Conservation (phyloP, 441 rosid genomes). For the Gossypium schwendimanii region DNA sequence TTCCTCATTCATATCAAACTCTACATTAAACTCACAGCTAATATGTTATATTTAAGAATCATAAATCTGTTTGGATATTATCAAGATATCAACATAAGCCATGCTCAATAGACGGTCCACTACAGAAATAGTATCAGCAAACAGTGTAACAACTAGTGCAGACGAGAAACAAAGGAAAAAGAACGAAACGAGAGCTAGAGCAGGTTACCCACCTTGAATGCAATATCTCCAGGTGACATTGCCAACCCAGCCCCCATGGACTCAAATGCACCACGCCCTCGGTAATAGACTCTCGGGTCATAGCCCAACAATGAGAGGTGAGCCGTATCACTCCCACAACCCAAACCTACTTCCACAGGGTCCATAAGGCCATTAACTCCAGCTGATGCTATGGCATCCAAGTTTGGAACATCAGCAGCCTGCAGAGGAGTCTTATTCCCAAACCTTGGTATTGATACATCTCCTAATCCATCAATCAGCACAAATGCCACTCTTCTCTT, state of each 20-base stretch:
- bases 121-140: background rate
- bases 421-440: slow-evolving; percentile 74
- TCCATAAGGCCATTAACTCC: slow-evolving; percentile 97
- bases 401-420: slow-evolving; percentile 57
- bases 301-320: slow-evolving; percentile 91
- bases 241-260: slow-evolving; percentile 97
- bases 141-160: slow-evolving; percentile 15
- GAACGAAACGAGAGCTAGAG: background rate
- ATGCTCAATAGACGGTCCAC: background rate
- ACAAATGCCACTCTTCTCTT: slow-evolving; percentile 79
- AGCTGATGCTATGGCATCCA: slow-evolving; percentile 88
- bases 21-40: background rate
- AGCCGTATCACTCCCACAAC: slow-evolving; percentile 97
- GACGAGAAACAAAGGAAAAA: slow-evolving; percentile 24
- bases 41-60: background rate
- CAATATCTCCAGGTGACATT: slow-evolving; percentile 81
- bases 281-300: slow-evolving; percentile 78
- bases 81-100: background rate
- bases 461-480: slow-evolving; percentile 84
- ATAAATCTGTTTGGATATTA: background rate
- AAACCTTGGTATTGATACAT: slow-evolving; percentile 70
- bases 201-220: slow-evolving; percentile 46
- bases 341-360: slow-evolving; percentile 96
- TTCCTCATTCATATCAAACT: background rate
- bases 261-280: slow-evolving; percentile 92